These are phyloP conservation scores for Geotrichum histeridarum DNA, from an alignment of 1,139 yeast species.

Conservation along the genomic window DNA sequence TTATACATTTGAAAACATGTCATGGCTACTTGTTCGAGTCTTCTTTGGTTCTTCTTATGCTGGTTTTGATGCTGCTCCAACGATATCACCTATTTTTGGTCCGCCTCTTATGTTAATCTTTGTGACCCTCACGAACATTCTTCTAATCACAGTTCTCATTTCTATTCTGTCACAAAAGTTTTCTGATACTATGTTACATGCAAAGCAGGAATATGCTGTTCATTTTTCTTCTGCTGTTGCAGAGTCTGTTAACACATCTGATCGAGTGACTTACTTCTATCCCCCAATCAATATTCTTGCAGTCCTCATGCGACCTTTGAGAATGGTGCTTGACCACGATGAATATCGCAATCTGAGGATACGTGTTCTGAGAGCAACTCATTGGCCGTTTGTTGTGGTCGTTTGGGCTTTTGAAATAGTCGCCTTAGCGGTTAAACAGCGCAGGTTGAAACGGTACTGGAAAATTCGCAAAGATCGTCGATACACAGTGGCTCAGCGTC, in stretches of 20 bases:
- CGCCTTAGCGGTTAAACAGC: constrained; percentile 1
- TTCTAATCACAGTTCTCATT: constrained; percentile 35
- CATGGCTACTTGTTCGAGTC: constrained; percentile 35
- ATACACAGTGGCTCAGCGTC: constrained; percentile 8
- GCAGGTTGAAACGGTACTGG: constrained; percentile 3
- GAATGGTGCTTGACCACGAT: constrained; percentile 28
- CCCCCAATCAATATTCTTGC: constrained; percentile 36
- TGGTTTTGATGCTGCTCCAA: constrained; percentile 35
- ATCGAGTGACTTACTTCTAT: constrained; percentile 34
- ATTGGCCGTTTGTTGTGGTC: constrained; percentile 32
- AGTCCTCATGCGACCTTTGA: constrained; percentile 31
- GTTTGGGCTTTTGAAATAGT: constrained; percentile 29
- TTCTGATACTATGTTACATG: constrained; percentile 34
- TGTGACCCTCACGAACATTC: constrained; percentile 31
- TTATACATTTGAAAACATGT: constrained; percentile 31
- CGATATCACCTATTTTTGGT: constrained; percentile 33
- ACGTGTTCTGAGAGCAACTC: constrained; percentile 30
- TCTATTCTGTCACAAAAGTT: constrained; percentile 36
- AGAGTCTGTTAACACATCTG: constrained; percentile 34
- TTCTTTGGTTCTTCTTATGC: constrained; percentile 34
- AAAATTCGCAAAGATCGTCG: constrained; percentile 12
- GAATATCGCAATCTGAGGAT: constrained; percentile 31
- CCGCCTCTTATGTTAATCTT: constrained; percentile 35
- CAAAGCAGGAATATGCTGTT: constrained; percentile 33
- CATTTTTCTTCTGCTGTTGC: constrained; percentile 33